Percentiles rank a stretch among this genome's conserved stretches.
These are phyloP conservation scores for Grammothele lineata DNA, from an alignment of 768 basidiomycete species.

Conservation along the genomic window DNA sequence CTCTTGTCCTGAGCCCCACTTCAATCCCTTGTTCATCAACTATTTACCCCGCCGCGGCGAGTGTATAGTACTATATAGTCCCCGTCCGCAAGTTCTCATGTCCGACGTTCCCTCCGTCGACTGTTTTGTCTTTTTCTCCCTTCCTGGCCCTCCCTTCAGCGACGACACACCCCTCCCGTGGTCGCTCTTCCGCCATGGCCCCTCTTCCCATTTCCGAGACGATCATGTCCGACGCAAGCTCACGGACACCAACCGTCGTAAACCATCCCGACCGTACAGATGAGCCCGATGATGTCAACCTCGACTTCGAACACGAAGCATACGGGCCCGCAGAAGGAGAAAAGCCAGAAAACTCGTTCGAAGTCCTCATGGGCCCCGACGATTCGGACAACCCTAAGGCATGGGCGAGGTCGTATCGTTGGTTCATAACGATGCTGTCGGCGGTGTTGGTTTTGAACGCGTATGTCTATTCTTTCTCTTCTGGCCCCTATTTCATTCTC, in stretches of 20 bases:
- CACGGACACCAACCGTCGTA: conserved; percentile 15
- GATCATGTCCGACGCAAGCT: background rate
- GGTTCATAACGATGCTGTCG: conserved; percentile 25
- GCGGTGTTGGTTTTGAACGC: conserved; percentile 25
- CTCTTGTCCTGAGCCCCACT: too few relatives aligned
- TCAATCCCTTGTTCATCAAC: too few relatives aligned
- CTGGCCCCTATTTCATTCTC: conserved; percentile 36
- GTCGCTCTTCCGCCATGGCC: too few relatives aligned
- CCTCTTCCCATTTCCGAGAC: too few relatives aligned
- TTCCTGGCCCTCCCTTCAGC: too few relatives aligned
- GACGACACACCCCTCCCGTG: too few relatives aligned
- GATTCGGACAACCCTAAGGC: conserved; percentile 23
- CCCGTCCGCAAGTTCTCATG: too few relatives aligned
- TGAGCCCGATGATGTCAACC: conserved; percentile 11
- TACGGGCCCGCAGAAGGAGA: conserved; percentile 22
- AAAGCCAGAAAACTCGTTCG: conserved; percentile 22
- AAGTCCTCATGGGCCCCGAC: conserved; percentile 18
- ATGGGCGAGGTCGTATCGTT: conserved; percentile 19
- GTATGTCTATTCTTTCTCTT: conserved; percentile 27
- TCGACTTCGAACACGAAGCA: conserved; percentile 21
- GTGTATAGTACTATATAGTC: too few relatives aligned
- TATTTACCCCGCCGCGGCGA: too few relatives aligned
- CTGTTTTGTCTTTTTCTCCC: too few relatives aligned
- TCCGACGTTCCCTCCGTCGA: too few relatives aligned
- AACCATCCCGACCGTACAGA: background rate